Percentiles rank a stretch among this genome's conserved stretches.
Conservation (phyloP, 768 basidiomycete genomes). For the Naganishia antarctica region DNA sequence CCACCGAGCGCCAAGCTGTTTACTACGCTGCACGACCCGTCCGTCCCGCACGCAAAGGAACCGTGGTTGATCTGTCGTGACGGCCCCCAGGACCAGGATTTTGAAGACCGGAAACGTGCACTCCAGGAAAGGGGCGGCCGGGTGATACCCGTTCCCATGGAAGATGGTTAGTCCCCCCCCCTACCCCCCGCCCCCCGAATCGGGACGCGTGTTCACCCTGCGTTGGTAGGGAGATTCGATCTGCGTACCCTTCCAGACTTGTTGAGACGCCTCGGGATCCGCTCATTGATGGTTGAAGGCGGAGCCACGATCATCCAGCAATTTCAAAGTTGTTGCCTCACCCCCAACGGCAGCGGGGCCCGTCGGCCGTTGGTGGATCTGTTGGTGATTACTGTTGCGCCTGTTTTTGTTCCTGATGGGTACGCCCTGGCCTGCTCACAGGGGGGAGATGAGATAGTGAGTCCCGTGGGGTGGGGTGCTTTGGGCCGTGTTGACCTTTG, state of each 20-base stretch:
- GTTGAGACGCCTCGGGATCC: conserved; percentile 59
- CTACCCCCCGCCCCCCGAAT: no score
- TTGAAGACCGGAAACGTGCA: conserved; percentile 48
- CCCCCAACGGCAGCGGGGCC: background rate
- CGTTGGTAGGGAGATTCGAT: conserved; percentile 37
- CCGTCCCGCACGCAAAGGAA: conserved; percentile 29
- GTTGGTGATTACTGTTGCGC: conserved; percentile 79
- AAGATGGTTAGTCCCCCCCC: conserved; percentile 52
- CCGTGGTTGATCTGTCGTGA: conserved; percentile 24
- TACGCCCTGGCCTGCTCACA: conserved; percentile 29
- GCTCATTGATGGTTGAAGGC: conserved; percentile 90
- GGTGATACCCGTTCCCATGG: conserved; percentile 56
- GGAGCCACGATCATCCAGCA: conserved; percentile 76
- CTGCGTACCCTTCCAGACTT: conserved; percentile 53
- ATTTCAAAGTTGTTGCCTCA: conserved; percentile 50
- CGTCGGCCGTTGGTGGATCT: conserved; percentile 57
- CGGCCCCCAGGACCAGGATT: conserved; percentile 39
- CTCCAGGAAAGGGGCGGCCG: conserved; percentile 66
- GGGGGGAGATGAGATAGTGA: no score
- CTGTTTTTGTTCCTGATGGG: conserved; percentile 66
- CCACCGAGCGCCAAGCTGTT: conserved; percentile 53
- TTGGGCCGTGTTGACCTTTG: background rate
- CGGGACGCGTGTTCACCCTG: no score
- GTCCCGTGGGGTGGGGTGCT: no score
- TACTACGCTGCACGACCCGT: conserved; percentile 68